Base-by-base conservation (phyloP, 164 flowering plant species). In the Stephania cephalantha region DNA sequence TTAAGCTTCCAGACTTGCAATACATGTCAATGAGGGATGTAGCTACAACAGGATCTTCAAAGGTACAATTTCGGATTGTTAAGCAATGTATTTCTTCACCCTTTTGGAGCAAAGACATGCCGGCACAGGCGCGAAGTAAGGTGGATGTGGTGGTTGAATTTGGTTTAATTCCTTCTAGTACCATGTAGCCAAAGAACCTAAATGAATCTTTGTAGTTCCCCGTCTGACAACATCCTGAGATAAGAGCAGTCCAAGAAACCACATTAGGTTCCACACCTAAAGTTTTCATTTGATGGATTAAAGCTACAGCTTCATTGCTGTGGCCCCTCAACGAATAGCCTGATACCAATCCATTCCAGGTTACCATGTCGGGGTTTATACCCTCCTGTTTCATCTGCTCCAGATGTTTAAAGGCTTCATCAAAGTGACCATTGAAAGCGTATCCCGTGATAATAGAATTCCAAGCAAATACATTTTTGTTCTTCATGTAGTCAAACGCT, bases 11-110 rank as follows among this genome's bases (percentile, higher is more conserved):
- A 0, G 90, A 85, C 74, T 88, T 90, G 45, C 81, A 75, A 65
- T 88, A 90, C 90, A 87, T 87, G 81, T 88, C 88, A 63, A 88
- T 81, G 7, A 91, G 88, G 63, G 90, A 83, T 17, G 91, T 89
- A 7, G 84, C 82, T n/a, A 87, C 85, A 72, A 63, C 82, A 50
- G 68, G 79, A 74, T 89, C 86, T 31, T 83, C 81, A 44, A 63
- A 31, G n/a, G 81, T 82, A 70, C 82, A 82, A 31, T 81, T 83
- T 76, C 83, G 81, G 20, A 88, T 74, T 31, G 82, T 71, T 67
- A 75, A n/a, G 74, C 86, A 80, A 72, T 89, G 95, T 58, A 86
- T 70, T 83, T 89, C 91, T 80, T 76, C 76, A 30, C 95, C 92
- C 73, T 78, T 85, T 58, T 80, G 81, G 72, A 89, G 73, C 78